Evolutionary conservation across 116 monocot species (phyloP).

Genomic region (Iris pallida): DNA sequence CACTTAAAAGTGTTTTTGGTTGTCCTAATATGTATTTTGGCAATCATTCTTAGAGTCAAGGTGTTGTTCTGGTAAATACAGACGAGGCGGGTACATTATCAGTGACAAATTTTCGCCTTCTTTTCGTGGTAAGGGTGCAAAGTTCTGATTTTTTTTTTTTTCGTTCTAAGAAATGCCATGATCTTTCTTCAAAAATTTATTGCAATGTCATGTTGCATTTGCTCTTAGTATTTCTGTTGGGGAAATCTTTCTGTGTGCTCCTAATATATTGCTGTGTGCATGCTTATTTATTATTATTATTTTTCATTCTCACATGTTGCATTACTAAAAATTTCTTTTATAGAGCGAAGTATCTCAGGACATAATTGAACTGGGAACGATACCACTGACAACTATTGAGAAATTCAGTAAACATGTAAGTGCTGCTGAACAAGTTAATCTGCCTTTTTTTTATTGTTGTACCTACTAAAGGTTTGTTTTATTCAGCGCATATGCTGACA

Average conservation of each 20-base stretch:
- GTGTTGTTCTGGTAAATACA: conserved; percentile 86
- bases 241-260: background rate
- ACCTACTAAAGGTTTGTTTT: too few species aligned
- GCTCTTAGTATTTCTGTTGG: background rate
- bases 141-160: conserved; percentile 5
- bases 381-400: conserved; percentile 88
- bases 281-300: background rate
- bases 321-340: conserved; percentile 14
- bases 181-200: background rate
- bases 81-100: conserved; percentile 76
- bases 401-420: conserved; percentile 89
- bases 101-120: conserved; percentile 88
- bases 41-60: conserved; percentile 48
- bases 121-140: conserved; percentile 71
- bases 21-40: background rate
- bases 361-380: conserved; percentile 91
- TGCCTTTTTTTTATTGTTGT: too few species aligned
- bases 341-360: conserved; percentile 74
- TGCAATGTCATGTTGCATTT: conserved; percentile 2
- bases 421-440: conserved; percentile 3
- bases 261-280: background rate
- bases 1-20: background rate
- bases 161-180: background rate
- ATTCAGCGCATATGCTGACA: too few species aligned
- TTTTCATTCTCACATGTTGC: background rate